Evolutionary conservation across 129 eudicot species (phyloP), one percentile per base, ranked within the genome.

Genomic region (Pulicaria dysenterica): DNA sequence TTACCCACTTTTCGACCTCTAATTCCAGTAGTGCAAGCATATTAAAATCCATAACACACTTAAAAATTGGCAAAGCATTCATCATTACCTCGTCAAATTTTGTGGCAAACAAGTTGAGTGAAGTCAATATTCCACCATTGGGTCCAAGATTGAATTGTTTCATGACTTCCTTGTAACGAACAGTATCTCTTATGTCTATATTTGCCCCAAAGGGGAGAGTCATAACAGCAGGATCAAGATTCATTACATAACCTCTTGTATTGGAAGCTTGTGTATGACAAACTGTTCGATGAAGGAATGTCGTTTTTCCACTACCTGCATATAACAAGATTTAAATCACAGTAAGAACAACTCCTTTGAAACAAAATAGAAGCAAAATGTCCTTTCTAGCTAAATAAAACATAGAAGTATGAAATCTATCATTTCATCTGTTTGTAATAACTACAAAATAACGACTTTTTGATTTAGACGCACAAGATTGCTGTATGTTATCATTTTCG

Each of bases 161-260:
- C 99, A 95, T 95, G 63, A 95, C 97, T 81, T 95, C 99, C 85
- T 95, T 95, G 86, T 95, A 95, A 34, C 73, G 67, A 41, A 95
- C 96, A 8, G 97, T 95, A 83, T 95, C 99, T 73, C 99, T 83
- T 66, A 95, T 95, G 83, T 95, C 99, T 61, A 95, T 95, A 79
- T 95, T 95, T 17, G 97, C 97, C 60, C 93, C 97, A 78, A 70
- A 95, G 2, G 99, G 99, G 37, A 95, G 97, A 17, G 89, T 82
- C 94, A 90, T 77, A 48, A 95, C 97, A 78, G 99, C 97, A 64
- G 99, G 99, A 67, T 95, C 99, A 46, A 95, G 97, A 70, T 95
- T 95, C 78, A 95, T 60, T 16, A 95, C 99, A 78, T 95, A 95
- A 58, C 97, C 97, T 61, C 88, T 78, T 9, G 61, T 61, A 41